Percentiles rank a stretch among this genome's conserved stretches.
phyloP scores from a whole-genome alignment of 768 basidiomycete genomes.

The Chlorophyllum brunneum region DNA sequence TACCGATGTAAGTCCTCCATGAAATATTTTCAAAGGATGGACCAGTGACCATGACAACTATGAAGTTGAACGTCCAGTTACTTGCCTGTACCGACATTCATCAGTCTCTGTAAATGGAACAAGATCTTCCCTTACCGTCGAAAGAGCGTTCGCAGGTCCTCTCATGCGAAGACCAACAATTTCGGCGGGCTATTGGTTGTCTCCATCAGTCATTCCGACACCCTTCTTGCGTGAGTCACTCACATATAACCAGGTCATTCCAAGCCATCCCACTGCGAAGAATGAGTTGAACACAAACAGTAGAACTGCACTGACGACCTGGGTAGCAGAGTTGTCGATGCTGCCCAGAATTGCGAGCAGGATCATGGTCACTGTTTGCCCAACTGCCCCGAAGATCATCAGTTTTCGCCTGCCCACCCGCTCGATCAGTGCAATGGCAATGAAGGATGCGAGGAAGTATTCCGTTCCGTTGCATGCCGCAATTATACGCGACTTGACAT shows the following conservation, averaged over 20 bases:
- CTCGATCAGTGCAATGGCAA: conserved; percentile 72
- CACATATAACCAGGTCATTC: conserved; percentile 70
- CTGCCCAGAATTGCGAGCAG: conserved; percentile 57
- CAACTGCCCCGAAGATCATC: conserved; percentile 67
- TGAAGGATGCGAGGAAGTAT: conserved; percentile 66
- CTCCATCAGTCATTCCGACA: neutral
- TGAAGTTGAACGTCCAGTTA: conserved; percentile 59
- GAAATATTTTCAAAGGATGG: conserved; percentile 55
- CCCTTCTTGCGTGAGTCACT: conserved; percentile 19
- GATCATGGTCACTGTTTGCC: conserved; percentile 55
- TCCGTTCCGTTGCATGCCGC: conserved; percentile 70
- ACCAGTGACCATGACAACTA: conserved; percentile 58
- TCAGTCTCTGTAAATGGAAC: neutral
- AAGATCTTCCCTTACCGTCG: conserved; percentile 33
- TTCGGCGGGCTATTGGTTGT: conserved; percentile 49
- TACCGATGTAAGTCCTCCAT: conserved; percentile 57
- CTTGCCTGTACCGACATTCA: conserved; percentile 24
- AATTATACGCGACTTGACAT: conserved; percentile 56
- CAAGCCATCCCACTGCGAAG: conserved; percentile 68
- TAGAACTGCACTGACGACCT: conserved; percentile 49
- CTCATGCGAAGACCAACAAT: conserved; percentile 59
- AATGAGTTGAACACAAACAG: conserved; percentile 71
- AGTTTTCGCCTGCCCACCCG: conserved; percentile 68
- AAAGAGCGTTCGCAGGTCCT: conserved; percentile 61
- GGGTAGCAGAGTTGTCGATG: conserved; percentile 41